Percentiles rank a stretch among this genome's conserved stretches.
Conservation (phyloP, 345 rosid species). For the Hibiscus tridactylites region DNA sequence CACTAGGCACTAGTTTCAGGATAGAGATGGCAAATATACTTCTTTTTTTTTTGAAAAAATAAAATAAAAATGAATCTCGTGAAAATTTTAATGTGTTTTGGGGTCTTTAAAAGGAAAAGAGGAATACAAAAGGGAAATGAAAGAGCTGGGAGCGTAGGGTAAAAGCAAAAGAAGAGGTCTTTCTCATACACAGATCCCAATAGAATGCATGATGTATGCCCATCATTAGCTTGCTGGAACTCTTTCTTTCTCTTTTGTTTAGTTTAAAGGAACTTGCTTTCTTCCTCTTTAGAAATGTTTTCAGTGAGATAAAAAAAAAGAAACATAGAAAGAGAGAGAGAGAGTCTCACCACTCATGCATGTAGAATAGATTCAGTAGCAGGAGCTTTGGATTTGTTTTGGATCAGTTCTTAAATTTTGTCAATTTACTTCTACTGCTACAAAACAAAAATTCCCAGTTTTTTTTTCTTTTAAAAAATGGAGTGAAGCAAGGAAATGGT, state of each 20-base stretch:
- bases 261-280: constrained; percentile 59
- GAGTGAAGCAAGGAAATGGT: no score
- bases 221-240: constrained; percentile 48
- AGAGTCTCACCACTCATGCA: constrained; percentile 4
- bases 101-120: constrained; percentile 6
- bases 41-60: neutral
- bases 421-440: neutral
- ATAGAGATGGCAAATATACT: neutral
- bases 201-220: constrained; percentile 62
- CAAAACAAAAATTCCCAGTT: no score
- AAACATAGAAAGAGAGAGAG: constrained; percentile 26
- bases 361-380: constrained; percentile 37
- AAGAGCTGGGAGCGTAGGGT: constrained; percentile 19
- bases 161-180: constrained; percentile 58
- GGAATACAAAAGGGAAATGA: neutral
- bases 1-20: neutral
- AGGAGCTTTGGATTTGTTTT: constrained; percentile 27
- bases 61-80: neutral
- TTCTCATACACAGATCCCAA: constrained; percentile 97
- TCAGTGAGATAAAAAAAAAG: constrained; percentile 5
- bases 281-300: constrained; percentile 36
- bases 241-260: constrained; percentile 68
- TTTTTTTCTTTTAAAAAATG: no score
- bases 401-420: constrained; percentile 33
- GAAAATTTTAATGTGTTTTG: neutral